Evolutionary conservation across 2,329 filamentous ascomycete genomes (phyloP).

Genomic region (Calonectria montana): DNA sequence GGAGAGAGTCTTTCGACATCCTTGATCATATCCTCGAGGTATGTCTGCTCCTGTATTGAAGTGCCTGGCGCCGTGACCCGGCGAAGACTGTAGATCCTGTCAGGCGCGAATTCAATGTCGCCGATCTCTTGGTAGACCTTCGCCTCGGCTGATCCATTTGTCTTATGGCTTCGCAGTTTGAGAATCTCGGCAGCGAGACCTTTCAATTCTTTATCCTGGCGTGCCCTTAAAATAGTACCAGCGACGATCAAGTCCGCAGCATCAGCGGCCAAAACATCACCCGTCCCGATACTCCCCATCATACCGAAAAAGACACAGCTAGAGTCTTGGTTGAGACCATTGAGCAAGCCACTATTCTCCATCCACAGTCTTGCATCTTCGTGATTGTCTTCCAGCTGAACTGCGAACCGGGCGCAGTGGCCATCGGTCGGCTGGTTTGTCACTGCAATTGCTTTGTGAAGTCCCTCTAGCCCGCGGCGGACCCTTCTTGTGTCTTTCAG

Average conservation of each 20-base stretch:
- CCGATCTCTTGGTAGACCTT: background rate
- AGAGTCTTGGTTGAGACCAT: background rate
- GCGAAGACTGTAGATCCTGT: conserved; percentile 1
- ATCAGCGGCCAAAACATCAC: background rate
- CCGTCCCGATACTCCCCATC: background rate
- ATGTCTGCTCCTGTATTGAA: background rate
- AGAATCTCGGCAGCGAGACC: background rate
- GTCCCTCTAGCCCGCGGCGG: background rate
- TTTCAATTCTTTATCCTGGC: background rate
- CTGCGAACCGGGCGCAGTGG: background rate
- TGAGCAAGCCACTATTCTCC: background rate
- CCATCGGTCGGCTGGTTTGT: background rate
- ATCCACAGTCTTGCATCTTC: background rate
- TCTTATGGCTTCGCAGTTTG: background rate
- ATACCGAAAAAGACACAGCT: background rate
- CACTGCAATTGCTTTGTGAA: background rate
- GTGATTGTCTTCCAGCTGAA: background rate
- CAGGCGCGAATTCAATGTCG: background rate
- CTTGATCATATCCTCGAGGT: background rate
- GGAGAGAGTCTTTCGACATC: background rate
- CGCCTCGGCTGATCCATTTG: background rate
- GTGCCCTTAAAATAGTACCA: background rate
- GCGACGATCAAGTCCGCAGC: background rate
- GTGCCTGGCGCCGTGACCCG: background rate
- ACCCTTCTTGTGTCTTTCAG: background rate